Conservation (phyloP, 768 basidiomycete species). For the Paxillus ammoniavirescens region DNA sequence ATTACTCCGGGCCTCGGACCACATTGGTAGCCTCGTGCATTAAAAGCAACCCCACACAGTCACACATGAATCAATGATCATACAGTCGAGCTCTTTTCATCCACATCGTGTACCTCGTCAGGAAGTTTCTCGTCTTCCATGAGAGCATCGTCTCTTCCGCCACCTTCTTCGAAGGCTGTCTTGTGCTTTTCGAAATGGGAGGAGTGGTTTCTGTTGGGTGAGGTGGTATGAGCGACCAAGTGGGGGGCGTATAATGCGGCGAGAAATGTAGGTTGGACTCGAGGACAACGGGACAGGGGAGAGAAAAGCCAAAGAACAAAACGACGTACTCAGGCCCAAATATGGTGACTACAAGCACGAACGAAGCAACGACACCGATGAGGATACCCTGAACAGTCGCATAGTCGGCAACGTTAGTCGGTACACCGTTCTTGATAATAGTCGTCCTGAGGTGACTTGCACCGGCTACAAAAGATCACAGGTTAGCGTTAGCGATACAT, state of each 20-base stretch:
- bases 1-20: too few relatives aligned
- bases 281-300: too few relatives aligned
- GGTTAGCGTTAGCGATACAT: not conserved
- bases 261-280: not conserved
- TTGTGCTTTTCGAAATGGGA: conserved; percentile 84
- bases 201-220: conserved; percentile 53
- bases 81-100: conserved; percentile 19
- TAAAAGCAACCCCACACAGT: too few relatives aligned
- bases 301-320: not conserved
- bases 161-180: conserved; percentile 77
- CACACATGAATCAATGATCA: not conserved
- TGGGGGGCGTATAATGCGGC: too few relatives aligned
- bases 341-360: conserved; percentile 70
- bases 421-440: conserved; percentile 38
- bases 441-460: conserved; percentile 53
- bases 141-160: conserved; percentile 50
- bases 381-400: conserved; percentile 86
- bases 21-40: too few relatives aligned
- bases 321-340: conserved; percentile 72
- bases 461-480: conserved; percentile 43
- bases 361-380: conserved; percentile 78
- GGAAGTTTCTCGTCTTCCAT: conserved; percentile 17
- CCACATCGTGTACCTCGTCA: conserved; percentile 12
- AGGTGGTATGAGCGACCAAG: not conserved
- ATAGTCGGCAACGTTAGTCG: conserved; percentile 55